These are phyloP conservation scores for Euryodendron excelsum DNA, from an alignment of 148 eudicot species.

Conservation along the genomic window DNA sequence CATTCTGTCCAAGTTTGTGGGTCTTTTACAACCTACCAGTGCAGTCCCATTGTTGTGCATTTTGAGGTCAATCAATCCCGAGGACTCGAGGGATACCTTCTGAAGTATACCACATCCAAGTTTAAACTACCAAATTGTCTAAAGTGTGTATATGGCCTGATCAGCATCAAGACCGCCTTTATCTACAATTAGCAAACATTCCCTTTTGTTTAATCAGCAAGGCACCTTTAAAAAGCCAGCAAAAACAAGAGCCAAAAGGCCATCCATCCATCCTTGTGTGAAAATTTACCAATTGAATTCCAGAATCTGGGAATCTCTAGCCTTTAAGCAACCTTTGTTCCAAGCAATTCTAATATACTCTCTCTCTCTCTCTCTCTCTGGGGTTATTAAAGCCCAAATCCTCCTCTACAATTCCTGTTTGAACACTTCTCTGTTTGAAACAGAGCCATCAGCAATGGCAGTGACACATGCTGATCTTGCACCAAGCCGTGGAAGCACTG, in stretches of 20 bases:
- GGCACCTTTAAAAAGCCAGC: constrained; percentile 11
- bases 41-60: no score
- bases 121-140: neutral
- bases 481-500: constrained; percentile 27
- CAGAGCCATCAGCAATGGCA: constrained; percentile 27
- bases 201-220: constrained; percentile 1
- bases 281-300: constrained; percentile 17
- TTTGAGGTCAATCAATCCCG: neutral
- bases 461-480: constrained; percentile 62
- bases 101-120: neutral
- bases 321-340: constrained; percentile 94
- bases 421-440: neutral
- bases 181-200: neutral
- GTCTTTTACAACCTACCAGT: no score
- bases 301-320: constrained; percentile 50
- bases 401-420: constrained; percentile 7
- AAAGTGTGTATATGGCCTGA: neutral
- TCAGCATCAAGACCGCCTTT: neutral
- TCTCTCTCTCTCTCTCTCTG: neutral
- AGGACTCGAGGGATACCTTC: neutral
- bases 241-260: neutral
- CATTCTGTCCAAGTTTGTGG: no score
- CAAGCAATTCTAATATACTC: constrained; percentile 67
- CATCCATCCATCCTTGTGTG: constrained; percentile 7
- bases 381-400: constrained; percentile 3